Evolutionary conservation across 345 rosid species (phyloP).

Genomic region (Camelina laxa): DNA sequence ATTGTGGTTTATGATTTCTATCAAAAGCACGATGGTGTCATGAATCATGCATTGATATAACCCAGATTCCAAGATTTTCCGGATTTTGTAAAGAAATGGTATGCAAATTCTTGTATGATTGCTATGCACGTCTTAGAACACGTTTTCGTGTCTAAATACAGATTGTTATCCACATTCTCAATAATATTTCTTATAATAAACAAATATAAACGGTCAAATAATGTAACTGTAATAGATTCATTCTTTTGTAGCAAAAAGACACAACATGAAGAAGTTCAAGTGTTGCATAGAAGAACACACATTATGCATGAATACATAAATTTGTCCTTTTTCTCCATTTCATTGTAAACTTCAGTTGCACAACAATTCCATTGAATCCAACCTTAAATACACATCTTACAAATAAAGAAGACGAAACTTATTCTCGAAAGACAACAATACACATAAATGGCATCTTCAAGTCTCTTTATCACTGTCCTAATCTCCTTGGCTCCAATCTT

Average conservation of each 20-base stretch:
- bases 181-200: background rate
- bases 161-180: slow-evolving; percentile 15
- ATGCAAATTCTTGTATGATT: slow-evolving; percentile 24
- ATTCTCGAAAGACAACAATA: background rate
- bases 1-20: slow-evolving; percentile 20
- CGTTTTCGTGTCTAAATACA: slow-evolving; percentile 31
- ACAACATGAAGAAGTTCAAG: too few relatives aligned
- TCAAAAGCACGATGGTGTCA: slow-evolving; percentile 19
- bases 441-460: slow-evolving; percentile 34
- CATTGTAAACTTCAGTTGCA: slow-evolving; percentile 2
- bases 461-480: slow-evolving; percentile 43
- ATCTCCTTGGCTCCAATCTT: slow-evolving; percentile 37
- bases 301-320: slow-evolving; percentile 49
- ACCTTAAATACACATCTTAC: slow-evolving; percentile 37
- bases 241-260: too few relatives aligned
- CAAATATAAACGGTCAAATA: background rate
- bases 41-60: background rate
- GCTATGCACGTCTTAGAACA: slow-evolving; percentile 45
- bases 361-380: slow-evolving; percentile 43
- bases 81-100: slow-evolving; percentile 15
- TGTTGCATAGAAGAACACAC: slow-evolving; percentile 39
- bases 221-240: too few relatives aligned
- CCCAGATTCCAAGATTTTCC: slow-evolving; percentile 22
- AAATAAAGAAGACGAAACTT: slow-evolving; percentile 40
- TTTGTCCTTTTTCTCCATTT: background rate